These are phyloP conservation scores for Trichoderma koningii DNA, from an alignment of 2,329 filamentous ascomycete genomes.

Conservation along the genomic window DNA sequence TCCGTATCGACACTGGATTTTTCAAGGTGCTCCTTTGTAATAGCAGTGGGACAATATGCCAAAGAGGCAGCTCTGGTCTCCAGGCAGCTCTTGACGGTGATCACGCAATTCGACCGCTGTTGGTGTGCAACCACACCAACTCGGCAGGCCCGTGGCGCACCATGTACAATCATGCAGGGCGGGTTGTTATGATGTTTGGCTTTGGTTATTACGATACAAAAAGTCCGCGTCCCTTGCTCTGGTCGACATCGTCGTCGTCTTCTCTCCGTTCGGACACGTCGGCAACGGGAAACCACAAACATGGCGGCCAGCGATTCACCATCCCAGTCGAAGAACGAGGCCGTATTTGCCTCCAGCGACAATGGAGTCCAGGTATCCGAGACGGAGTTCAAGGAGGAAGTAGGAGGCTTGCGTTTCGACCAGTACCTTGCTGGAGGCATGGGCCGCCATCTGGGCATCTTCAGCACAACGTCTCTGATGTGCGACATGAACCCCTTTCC, in stretches of 20 bases:
- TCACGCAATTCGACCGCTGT: slow-evolving; percentile 24
- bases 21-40: neutral
- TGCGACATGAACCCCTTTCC: neutral
- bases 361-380: slow-evolving; percentile 1
- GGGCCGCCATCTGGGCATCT: slow-evolving; percentile 31
- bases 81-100: slow-evolving; percentile 8
- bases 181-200: too few species aligned
- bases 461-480: slow-evolving; percentile 32
- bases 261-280: neutral
- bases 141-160: slow-evolving; percentile 18
- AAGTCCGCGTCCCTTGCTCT: neutral
- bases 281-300: neutral
- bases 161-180: neutral
- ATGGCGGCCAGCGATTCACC: slow-evolving; percentile 18
- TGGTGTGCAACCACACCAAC: slow-evolving; percentile 21
- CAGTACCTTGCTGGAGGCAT: slow-evolving; percentile 32
- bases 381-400: slow-evolving; percentile 27
- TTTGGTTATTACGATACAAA: slow-evolving; percentile 8
- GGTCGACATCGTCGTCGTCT: neutral
- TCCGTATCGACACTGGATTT: neutral
- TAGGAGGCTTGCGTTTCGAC: slow-evolving; percentile 30
- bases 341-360: neutral
- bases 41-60: slow-evolving; percentile 8
- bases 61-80: neutral
- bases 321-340: slow-evolving; percentile 5